Conservation (phyloP, 1,284 basidiomycete species). For the Cryptococcus sp. region DNA sequence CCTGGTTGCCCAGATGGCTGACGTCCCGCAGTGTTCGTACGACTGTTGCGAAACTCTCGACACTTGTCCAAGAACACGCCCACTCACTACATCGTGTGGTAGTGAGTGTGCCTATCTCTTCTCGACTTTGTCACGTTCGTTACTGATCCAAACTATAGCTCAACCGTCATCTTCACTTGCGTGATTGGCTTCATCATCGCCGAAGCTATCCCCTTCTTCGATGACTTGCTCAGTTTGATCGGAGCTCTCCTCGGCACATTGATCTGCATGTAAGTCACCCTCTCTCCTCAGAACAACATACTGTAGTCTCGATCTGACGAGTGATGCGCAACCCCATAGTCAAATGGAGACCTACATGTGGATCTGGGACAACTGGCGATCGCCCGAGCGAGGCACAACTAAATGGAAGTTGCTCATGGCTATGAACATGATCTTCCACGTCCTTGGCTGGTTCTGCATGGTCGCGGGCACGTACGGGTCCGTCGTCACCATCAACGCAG, state of each 20-base stretch:
- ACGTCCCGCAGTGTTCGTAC: constrained; percentile 58
- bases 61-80: constrained; percentile 64
- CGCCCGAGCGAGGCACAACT: constrained; percentile 13
- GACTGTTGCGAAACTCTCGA: constrained; percentile 60
- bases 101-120: constrained; percentile 9
- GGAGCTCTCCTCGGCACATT: constrained; percentile 31
- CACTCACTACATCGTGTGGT: constrained; percentile 63
- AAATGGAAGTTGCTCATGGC: constrained; percentile 23
- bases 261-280: constrained; percentile 19
- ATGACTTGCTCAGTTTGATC: constrained; percentile 28
- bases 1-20: no score
- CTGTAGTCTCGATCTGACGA: no score
- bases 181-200: constrained; percentile 17
- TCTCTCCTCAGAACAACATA: background rate
- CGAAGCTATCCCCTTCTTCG: constrained; percentile 15
- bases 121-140: no score
- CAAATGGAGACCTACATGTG: constrained; percentile 34
- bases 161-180: background rate
- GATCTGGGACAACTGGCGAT: constrained; percentile 33
- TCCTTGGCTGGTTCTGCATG: constrained; percentile 35
- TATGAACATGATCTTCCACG: constrained; percentile 30
- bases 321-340: background rate
- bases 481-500: constrained; percentile 31
- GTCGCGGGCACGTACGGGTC: constrained; percentile 39
- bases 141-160: constrained; percentile 40